Base-by-base conservation (phyloP, 495 filamentous ascomycete genomes). In the Neurospora sp. region DNA sequence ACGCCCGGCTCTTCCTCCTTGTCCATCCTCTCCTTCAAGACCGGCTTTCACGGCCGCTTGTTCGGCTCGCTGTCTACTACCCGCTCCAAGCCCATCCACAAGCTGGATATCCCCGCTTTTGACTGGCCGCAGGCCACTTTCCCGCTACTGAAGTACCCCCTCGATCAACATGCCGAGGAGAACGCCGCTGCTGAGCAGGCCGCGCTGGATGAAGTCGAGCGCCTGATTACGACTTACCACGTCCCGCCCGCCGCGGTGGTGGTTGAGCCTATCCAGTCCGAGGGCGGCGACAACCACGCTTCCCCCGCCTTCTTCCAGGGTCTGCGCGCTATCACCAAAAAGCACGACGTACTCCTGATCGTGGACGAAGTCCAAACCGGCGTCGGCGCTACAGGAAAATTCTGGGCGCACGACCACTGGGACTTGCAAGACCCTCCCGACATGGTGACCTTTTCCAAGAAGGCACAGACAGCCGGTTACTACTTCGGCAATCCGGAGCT, bases 401-500 rank as follows among this genome's bases (percentile, higher is more conserved):
- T 98, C 90, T 99, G 96, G 96, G 96, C 96, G 2, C 96, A 99
- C 85, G 96, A 98, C 75, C 96, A 98, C 88, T 99, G 96, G 96
- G 85, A 92, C 81, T 86, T 98, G 70, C 78, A 85, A 40, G 84
- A 90, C 39, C 94, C 96, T 27, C 96, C 96, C 7, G 96, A 99
- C 85, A 97, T 99, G 90, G 96, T 99, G 40, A 98, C 96, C 38
- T 99, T 99, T 86, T 92, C 89, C 79, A 99, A 99, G 90, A 99
- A 99, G 87, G 96, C 96, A 27, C 96, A 99, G 86, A 94, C 96
- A 9, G 96, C 96, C 39, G 96, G 96, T 40, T 99, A 96, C 88
- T 99, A 97, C 86, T 99, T 88, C 79, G 93, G 94, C 39, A 92
- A 97, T 86, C 88, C 89, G 20, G 88, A 91, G 69, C 87, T 99